Percentiles rank a stretch among this genome's conserved stretches.
Evolutionary conservation across 2,329 filamentous ascomycete species (phyloP).

Genomic region (Phialemoniopsis sp.): DNA sequence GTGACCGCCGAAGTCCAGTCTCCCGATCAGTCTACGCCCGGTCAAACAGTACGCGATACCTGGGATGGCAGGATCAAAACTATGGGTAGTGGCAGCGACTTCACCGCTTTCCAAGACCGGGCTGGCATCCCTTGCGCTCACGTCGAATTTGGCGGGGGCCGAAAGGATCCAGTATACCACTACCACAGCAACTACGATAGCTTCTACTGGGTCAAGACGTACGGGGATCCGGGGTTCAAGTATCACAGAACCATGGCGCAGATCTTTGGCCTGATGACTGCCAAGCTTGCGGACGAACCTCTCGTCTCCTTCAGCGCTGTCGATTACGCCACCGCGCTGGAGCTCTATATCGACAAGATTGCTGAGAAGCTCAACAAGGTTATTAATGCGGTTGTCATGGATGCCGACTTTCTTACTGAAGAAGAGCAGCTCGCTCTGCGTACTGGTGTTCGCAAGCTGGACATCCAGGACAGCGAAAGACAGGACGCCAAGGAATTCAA

Average conservation of each 20-base stretch:
- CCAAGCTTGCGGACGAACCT: constrained; percentile 56
- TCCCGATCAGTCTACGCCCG: constrained; percentile 69
- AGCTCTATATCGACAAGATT: constrained; percentile 45
- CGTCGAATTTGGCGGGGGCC: constrained; percentile 48
- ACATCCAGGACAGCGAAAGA: constrained; percentile 1
- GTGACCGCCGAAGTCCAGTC: constrained; percentile 60
- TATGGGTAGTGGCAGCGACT: constrained; percentile 71
- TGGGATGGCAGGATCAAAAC: constrained; percentile 60
- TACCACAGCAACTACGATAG: constrained; percentile 93
- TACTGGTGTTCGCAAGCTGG: constrained; percentile 11
- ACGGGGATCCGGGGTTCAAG: constrained; percentile 64
- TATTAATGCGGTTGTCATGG: constrained; percentile 5
- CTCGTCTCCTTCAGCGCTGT: constrained; percentile 61
- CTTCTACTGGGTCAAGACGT: constrained; percentile 83
- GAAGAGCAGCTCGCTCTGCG: constrained; percentile 30
- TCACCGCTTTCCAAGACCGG: constrained; percentile 71
- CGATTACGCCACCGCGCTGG: constrained; percentile 58
- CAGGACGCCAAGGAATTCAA: constrained; percentile 9
- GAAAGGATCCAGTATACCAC: constrained; percentile 59
- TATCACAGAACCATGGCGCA: constrained; percentile 67
- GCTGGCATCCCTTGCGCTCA: constrained; percentile 64
- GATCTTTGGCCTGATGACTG: constrained; percentile 57
- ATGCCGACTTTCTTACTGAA: constrained; percentile 12
- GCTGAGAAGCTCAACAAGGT: constrained; percentile 39
- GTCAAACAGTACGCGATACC: constrained; percentile 65